Evolutionary conservation across 2,329 filamentous ascomycete genomes (phyloP).

Genomic region (Neofusicoccum sp.): DNA sequence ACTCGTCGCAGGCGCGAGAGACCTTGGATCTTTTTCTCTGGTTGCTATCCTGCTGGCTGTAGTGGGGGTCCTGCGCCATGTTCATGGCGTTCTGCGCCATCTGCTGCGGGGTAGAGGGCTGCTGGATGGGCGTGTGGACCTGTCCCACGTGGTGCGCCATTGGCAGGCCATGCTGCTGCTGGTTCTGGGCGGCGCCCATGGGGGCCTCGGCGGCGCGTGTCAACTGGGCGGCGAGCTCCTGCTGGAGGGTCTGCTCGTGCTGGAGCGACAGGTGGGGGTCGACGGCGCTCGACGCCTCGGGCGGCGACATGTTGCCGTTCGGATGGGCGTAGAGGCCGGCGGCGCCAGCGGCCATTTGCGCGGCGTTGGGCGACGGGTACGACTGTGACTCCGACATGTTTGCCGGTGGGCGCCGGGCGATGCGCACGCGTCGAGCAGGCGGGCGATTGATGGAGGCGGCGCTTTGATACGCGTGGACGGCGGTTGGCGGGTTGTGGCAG

Average conservation of each 20-base stretch:
- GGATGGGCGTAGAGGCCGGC: conserved; percentile 36
- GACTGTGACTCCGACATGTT: conserved; percentile 19
- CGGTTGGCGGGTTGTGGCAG: conserved; percentile 23
- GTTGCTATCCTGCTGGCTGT: conserved; percentile 35
- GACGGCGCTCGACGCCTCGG: conserved; percentile 19
- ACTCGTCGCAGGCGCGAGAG: conserved; percentile 43
- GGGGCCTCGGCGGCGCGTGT: conserved; percentile 30
- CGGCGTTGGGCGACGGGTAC: conserved; percentile 34
- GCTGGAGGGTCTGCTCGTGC: conserved; percentile 31
- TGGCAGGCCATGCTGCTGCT: conserved; percentile 28
- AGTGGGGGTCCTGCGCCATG: conserved; percentile 32
- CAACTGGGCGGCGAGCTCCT: conserved; percentile 35
- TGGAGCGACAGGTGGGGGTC: conserved; percentile 23
- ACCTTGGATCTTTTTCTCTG: conserved; percentile 38
- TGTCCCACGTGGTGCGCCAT: conserved; percentile 32
- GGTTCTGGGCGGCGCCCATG: conserved; percentile 28
- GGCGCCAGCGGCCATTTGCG: conserved; percentile 30
- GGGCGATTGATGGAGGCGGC: conserved; percentile 6
- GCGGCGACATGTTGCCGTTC: conserved; percentile 29
- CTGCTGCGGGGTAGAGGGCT: conserved; percentile 38
- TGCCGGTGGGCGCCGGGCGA: conserved; percentile 29
- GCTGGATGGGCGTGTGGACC: conserved; percentile 34
- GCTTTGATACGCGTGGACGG: conserved; percentile 21
- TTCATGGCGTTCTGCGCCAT: conserved; percentile 41
- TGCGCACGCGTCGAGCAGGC: conserved; percentile 23